Evolutionary conservation across 768 basidiomycete species (phyloP).

Genomic region (Kwoniella dejecticola): DNA sequence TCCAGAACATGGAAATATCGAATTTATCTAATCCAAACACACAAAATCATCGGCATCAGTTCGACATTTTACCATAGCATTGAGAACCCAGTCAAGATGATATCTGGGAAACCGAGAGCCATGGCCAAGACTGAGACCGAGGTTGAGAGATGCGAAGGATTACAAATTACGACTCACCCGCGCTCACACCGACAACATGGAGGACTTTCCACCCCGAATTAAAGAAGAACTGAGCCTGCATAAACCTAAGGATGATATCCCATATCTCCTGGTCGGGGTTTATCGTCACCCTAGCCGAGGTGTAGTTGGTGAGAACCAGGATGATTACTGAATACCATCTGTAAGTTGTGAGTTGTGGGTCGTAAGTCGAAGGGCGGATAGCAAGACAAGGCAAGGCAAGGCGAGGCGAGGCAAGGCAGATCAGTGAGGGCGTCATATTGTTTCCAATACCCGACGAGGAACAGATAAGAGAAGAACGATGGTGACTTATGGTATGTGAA

Average conservation of each 20-base stretch:
- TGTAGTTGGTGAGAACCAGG: not conserved
- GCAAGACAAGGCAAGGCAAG: not conserved
- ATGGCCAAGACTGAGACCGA: too few relatives aligned
- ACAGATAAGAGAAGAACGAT: too few relatives aligned
- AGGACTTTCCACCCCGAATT: not conserved
- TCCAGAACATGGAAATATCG: constrained; percentile 1
- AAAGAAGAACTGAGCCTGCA: not conserved
- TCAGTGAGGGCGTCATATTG: too few relatives aligned
- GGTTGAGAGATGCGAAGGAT: not conserved
- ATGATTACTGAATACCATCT: not conserved
- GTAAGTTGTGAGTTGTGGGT: too few relatives aligned
- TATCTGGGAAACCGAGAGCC: too few relatives aligned
- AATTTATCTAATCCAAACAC: not conserved
- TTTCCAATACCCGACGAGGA: too few relatives aligned
- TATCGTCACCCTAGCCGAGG: not conserved
- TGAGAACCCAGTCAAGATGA: too few relatives aligned
- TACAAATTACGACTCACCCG: not conserved
- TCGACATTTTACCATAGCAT: not conserved
- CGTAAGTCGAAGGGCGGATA: not conserved
- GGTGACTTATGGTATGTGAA: too few relatives aligned
- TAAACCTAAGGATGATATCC: not conserved
- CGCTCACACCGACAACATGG: not conserved
- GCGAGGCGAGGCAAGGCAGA: too few relatives aligned
- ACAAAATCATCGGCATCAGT: not conserved
- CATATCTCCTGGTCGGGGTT: not conserved